Percentiles rank a stretch among this genome's conserved stretches.
Conservation (phyloP, 805 yeast genomes). For the Yamadazyma laniorum region DNA sequence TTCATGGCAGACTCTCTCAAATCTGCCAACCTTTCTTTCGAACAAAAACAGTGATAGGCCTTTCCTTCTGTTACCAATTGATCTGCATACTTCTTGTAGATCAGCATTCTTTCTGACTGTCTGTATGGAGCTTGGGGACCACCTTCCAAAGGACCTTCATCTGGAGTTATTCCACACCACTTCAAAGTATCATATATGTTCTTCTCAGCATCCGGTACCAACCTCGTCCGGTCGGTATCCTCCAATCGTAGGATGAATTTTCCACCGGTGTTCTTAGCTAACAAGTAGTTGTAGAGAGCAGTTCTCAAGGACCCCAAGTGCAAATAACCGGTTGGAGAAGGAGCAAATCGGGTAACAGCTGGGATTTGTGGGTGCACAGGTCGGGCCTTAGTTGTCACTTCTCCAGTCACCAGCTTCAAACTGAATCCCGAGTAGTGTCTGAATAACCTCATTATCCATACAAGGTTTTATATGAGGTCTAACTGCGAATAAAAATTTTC, state of each 20-base stretch:
- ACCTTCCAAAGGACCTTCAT: constrained; percentile 75
- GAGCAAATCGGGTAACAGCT: constrained; percentile 81
- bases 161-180: constrained; percentile 76
- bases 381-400: neutral
- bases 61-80: constrained; percentile 57
- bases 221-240: constrained; percentile 85
- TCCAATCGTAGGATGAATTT: constrained; percentile 79
- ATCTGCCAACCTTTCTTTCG: constrained; percentile 68
- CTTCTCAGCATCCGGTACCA: constrained; percentile 79
- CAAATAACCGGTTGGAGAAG: constrained; percentile 95
- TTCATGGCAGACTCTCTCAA: constrained; percentile 71
- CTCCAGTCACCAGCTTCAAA: neutral
- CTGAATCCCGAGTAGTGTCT: constrained; percentile 8
- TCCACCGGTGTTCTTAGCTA: constrained; percentile 80
- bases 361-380: constrained; percentile 7
- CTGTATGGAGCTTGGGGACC: constrained; percentile 70
- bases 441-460: constrained; percentile 5
- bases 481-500: constrained; percentile 10
- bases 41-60: constrained; percentile 87
- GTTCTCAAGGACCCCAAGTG: constrained; percentile 94
- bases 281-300: constrained; percentile 81
- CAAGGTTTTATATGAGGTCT: neutral
- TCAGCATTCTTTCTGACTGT: constrained; percentile 74
- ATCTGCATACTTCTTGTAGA: constrained; percentile 63
- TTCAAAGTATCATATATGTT: constrained; percentile 70